Evolutionary conservation across 2,329 filamentous ascomycete genomes (phyloP).

Genomic region (Fusarium xyrophilum): DNA sequence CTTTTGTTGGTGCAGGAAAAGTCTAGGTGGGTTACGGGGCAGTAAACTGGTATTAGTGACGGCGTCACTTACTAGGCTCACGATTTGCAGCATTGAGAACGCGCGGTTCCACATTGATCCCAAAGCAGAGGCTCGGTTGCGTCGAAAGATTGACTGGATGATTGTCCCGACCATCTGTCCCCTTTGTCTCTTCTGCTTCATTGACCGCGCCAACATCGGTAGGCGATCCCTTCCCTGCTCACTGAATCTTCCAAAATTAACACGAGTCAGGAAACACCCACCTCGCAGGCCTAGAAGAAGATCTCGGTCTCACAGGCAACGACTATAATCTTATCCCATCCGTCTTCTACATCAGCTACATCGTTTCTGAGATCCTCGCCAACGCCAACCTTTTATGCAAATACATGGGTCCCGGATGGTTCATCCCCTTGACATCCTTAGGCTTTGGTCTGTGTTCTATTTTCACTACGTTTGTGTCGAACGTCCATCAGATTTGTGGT

Average conservation of each 20-base stretch:
- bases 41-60: conserved; percentile 13
- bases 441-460: conserved; percentile 66
- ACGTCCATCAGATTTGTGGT: conserved; percentile 54
- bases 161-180: conserved; percentile 19
- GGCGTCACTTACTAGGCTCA: conserved; percentile 5
- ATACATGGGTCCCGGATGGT: conserved; percentile 70
- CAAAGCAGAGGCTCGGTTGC: conserved; percentile 11
- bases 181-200: conserved; percentile 71
- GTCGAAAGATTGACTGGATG: conserved; percentile 24
- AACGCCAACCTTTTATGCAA: conserved; percentile 69
- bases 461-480: conserved; percentile 66
- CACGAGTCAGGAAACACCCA: conserved; percentile 23
- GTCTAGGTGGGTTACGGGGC: conserved; percentile 26
- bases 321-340: conserved; percentile 69
- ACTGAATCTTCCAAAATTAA: background rate
- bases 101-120: conserved; percentile 11
- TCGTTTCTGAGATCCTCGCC: conserved; percentile 68
- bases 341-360: conserved; percentile 70
- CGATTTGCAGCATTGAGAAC: background rate
- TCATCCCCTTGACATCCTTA: conserved; percentile 63
- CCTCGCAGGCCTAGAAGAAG: conserved; percentile 26
- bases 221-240: accelerated
- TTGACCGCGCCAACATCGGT: conserved; percentile 57
- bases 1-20: conserved; percentile 20
- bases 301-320: conserved; percentile 50